Evolutionary conservation across 2,329 filamentous ascomycete genomes (phyloP).

Genomic region (Apiospora saccharicola): DNA sequence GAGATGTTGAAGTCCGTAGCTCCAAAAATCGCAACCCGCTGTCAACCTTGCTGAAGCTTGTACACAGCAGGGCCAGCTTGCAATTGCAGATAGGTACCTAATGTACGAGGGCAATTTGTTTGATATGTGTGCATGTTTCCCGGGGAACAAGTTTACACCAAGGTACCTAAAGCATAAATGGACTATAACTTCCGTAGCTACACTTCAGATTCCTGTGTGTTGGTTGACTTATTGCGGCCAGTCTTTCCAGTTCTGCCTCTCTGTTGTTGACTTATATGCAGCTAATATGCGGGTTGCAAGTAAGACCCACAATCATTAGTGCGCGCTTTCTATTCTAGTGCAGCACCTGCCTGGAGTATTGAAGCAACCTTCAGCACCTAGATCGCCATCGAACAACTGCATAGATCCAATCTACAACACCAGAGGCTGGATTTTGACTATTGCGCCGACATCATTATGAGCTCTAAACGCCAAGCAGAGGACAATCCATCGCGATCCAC

Average conservation of each 20-base stretch:
- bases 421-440: neutral
- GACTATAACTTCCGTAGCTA: neutral
- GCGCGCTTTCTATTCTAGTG: neutral
- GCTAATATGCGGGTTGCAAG: neutral
- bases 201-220: neutral
- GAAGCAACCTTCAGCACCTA: neutral
- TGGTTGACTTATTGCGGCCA: neutral
- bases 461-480: constrained; percentile 38
- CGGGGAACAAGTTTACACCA: no score
- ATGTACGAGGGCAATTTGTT: neutral
- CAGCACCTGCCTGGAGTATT: neutral
- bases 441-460: constrained; percentile 29
- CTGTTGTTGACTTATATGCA: neutral
- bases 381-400: neutral
- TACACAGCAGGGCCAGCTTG: neutral
- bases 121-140: neutral
- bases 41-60: neutral
- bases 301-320: neutral
- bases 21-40: neutral
- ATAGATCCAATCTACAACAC: neutral
- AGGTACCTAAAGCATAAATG: no score
- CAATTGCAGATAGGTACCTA: no score
- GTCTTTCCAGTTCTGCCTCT: neutral
- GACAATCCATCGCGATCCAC: constrained; percentile 32
- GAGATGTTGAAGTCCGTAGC: neutral